Evolutionary conservation across 192 early-diverging fungal genomes (phyloP).

Genomic region (Podochytrium sp.): DNA sequence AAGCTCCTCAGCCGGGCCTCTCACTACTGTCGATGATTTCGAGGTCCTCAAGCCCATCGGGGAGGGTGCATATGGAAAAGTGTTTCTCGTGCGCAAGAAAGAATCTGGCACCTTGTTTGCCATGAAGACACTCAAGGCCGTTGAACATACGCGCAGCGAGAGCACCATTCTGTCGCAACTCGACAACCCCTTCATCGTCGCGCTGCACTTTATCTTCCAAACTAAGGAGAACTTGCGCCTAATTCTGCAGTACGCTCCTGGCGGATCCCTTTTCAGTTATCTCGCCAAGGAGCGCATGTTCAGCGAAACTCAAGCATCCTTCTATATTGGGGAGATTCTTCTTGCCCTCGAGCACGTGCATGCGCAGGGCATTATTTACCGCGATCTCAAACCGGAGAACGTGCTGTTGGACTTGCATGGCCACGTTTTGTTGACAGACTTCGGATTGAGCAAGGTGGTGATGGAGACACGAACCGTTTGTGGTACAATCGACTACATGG

Average conservation of each 20-base stretch:
- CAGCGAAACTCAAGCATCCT: conserved; percentile 77
- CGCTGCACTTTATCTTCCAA: conserved; percentile 93
- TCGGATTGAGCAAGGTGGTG: conserved; percentile 88
- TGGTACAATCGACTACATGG: conserved; percentile 80
- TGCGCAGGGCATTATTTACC: conserved; percentile 84
- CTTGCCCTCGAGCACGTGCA: conserved; percentile 89
- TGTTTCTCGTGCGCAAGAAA: conserved; percentile 77
- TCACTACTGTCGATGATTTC: conserved; percentile 53
- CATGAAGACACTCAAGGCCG: conserved; percentile 93
- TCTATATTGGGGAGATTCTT: conserved; percentile 87
- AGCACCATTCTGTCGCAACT: conserved; percentile 83
- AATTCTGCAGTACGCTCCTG: conserved; percentile 82
- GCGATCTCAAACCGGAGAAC: conserved; percentile 61
- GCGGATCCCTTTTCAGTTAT: conserved; percentile 91
- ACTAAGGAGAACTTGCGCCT: conserved; percentile 82
- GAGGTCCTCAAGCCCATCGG: conserved; percentile 63
- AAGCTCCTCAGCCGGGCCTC: not conserved
- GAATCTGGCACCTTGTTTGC: conserved; percentile 60
- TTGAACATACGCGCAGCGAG: conserved; percentile 84
- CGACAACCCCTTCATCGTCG: conserved; percentile 89
- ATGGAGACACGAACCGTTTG: conserved; percentile 65
- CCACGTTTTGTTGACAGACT: conserved; percentile 89
- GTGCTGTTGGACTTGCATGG: conserved; percentile 70
- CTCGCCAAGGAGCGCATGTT: conserved; percentile 59
- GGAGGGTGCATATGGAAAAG: conserved; percentile 82